These are phyloP conservation scores for Wickerhamiella sorbophila DNA, from an alignment of 805 yeast species.

Conservation along the genomic window DNA sequence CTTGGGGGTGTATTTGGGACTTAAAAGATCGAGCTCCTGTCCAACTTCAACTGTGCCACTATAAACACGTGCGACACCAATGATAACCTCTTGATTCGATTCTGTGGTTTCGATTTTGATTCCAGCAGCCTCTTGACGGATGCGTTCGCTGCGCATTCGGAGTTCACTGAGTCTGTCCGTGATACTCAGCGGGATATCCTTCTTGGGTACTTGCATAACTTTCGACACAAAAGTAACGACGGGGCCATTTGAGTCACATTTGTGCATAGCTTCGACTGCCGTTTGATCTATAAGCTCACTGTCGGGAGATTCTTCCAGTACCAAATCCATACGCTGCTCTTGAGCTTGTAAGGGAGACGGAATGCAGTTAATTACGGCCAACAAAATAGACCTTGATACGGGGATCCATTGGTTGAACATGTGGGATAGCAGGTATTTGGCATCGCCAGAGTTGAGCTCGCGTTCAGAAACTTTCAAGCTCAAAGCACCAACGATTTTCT, in stretches of 20 bases:
- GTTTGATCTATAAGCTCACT: constrained; percentile 33
- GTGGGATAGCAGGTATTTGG: constrained; percentile 42
- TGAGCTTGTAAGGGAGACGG: constrained; percentile 81
- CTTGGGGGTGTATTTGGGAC: constrained; percentile 73
- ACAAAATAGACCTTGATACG: constrained; percentile 66
- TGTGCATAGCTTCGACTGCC: constrained; percentile 39
- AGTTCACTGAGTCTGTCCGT: constrained; percentile 19
- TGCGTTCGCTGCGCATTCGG: constrained; percentile 46
- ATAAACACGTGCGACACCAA: constrained; percentile 81
- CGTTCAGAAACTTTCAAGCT: constrained; percentile 56
- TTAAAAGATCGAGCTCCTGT: constrained; percentile 58
- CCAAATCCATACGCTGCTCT: constrained; percentile 47
- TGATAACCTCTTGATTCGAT: constrained; percentile 41
- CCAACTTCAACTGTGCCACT: constrained; percentile 74
- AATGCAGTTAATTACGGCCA: constrained; percentile 69
- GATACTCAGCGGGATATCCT: constrained; percentile 51
- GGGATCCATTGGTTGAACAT: constrained; percentile 93
- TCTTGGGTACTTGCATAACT: constrained; percentile 70
- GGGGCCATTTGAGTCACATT: constrained; percentile 56
- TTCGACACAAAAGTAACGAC: constrained; percentile 74
- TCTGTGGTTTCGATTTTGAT: constrained; percentile 12
- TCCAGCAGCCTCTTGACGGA: constrained; percentile 50
- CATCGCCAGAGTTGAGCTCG: constrained; percentile 68
- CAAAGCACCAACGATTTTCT: constrained; percentile 58
- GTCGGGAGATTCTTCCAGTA: constrained; percentile 47